Conservation (phyloP, 352 stramenopile genomes). For the Peronosclerospora sorghi region DNA sequence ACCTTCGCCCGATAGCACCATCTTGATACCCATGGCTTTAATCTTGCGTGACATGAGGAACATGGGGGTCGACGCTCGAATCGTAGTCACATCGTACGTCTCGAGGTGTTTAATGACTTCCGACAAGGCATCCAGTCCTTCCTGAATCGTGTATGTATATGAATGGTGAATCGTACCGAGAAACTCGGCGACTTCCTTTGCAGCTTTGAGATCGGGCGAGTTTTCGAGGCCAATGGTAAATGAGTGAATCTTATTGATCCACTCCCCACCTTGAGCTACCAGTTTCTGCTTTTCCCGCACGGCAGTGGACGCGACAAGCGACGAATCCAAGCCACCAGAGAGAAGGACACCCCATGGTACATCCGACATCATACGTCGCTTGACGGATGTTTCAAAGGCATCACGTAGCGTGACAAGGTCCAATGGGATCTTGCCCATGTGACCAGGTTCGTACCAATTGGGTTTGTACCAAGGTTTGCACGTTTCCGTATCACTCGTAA, state of each 20-base stretch:
- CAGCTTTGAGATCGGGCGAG: constrained; percentile 93
- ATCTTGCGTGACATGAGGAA: constrained; percentile 99
- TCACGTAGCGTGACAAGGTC: constrained; percentile 74
- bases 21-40: constrained; percentile 99
- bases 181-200: constrained; percentile 94
- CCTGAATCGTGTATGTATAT: constrained; percentile 98
- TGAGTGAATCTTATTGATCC: constrained; percentile 93
- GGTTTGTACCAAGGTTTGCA: constrained; percentile 95
- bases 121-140: constrained; percentile 94
- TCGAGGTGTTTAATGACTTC: constrained; percentile 97
- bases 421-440: constrained; percentile 48
- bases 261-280: constrained; percentile 63
- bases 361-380: constrained; percentile 97
- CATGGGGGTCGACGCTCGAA: constrained; percentile 98
- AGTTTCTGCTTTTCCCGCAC: constrained; percentile 87
- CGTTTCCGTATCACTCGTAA: constrained; percentile 73
- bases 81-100: constrained; percentile 98
- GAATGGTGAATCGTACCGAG: constrained; percentile 97
- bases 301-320: constrained; percentile 94
- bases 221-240: constrained; percentile 96
- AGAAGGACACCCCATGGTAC: constrained; percentile 98
- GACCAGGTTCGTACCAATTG: constrained; percentile 79
- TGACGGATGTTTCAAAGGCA: constrained; percentile 91
- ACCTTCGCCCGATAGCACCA: constrained; percentile 97
- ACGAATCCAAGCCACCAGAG: constrained; percentile 96